Base-by-base conservation (phyloP, 2,329 filamentous ascomycete genomes). In the Aspergillus sp. region DNA sequence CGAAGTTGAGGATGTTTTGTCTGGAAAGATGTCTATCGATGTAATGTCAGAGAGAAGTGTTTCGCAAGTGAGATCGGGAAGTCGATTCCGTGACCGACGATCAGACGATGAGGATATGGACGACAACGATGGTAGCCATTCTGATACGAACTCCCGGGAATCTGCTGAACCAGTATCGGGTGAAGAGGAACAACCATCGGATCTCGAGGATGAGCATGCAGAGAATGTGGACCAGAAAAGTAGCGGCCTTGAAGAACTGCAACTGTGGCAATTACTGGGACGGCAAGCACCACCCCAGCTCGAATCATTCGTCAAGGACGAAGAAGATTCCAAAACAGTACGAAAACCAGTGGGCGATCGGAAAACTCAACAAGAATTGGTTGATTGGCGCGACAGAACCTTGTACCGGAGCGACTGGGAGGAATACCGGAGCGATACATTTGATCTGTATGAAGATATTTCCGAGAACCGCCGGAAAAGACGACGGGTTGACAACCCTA, bases 371-470 rank as follows among this genome's bases (percentile, higher is more conserved):
- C 51, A 66, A 37, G 66, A 72, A 8, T 43, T 67, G 7, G 53
- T 63, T n/a, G 61, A 72, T 39, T 81, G 78, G 78, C 68, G 73
- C 40, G 64, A 65, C 27, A 64, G 60, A 39, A 62, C 67, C 1
- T 54, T 73, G 2, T 77, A 74, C 40, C 68, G 64, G 37, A 65
- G 69, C 12, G 66, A 72, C 29, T 81, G 78, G 77, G 76, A 80
- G 52, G 60, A 61, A n/a, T 65, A 63, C 43, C 62, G 62, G 1
- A 49, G 55, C 31, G 58, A 57, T 6, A 44, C 53, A 2, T 39
- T 54, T 8, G 51, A 64, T 13, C 37, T 65, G 5, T 52, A 63
- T 11, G 56, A 62, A 7, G 58, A 63, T 2, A 43, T 69, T 37
- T 47, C 45, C 19, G 50, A 54, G 35, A 61, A 62, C 45, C 56